Conservation (phyloP, 257 asterid genomes). For the Ajuga chamaepitys region DNA sequence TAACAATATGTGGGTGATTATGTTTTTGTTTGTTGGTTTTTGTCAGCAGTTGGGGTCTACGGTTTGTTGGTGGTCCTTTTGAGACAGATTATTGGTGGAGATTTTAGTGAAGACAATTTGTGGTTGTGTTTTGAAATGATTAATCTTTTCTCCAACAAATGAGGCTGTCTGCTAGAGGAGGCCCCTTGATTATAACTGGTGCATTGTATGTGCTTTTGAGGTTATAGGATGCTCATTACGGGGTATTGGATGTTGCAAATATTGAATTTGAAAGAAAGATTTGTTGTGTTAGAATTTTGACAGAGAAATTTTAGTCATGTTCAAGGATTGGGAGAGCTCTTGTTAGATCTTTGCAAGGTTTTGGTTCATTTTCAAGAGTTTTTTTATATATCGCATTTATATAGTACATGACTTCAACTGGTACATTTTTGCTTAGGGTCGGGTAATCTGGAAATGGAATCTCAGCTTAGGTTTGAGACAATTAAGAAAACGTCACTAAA, state of each 20-base stretch:
- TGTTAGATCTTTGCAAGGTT: slow-evolving; percentile 73
- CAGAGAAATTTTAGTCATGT: slow-evolving; percentile 55
- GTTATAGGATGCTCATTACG: slow-evolving; percentile 60
- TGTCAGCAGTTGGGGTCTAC: slow-evolving; percentile 56
- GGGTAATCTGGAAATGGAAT: slow-evolving; percentile 85
- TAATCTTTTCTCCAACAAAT: slow-evolving; percentile 33
- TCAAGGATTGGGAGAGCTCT: slow-evolving; percentile 76
- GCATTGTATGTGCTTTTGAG: slow-evolving; percentile 66
- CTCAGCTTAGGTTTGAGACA: slow-evolving; percentile 66
- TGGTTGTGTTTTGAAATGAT: slow-evolving; percentile 72
- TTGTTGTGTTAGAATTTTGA: slow-evolving; percentile 50
- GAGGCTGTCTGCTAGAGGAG: slow-evolving; percentile 58
- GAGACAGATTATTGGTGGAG: slow-evolving; percentile 77
- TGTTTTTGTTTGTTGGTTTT: too few species aligned
- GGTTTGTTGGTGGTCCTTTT: slow-evolving; percentile 49
- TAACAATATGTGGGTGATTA: too few species aligned
- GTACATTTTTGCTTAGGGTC: slow-evolving; percentile 66
- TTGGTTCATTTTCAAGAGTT: slow-evolving; percentile 65
- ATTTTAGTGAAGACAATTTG: slow-evolving; percentile 56
- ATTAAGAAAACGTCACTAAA: too few species aligned
- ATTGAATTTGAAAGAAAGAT: slow-evolving; percentile 38
- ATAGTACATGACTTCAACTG: slow-evolving; percentile 44
- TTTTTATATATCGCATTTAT: slow-evolving; percentile 43
- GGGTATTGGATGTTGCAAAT: slow-evolving; percentile 31
- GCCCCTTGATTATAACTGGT: slow-evolving; percentile 48